phyloP scores from a whole-genome alignment of 2,329 filamentous ascomycete genomes.

The Xylaria sp. region DNA sequence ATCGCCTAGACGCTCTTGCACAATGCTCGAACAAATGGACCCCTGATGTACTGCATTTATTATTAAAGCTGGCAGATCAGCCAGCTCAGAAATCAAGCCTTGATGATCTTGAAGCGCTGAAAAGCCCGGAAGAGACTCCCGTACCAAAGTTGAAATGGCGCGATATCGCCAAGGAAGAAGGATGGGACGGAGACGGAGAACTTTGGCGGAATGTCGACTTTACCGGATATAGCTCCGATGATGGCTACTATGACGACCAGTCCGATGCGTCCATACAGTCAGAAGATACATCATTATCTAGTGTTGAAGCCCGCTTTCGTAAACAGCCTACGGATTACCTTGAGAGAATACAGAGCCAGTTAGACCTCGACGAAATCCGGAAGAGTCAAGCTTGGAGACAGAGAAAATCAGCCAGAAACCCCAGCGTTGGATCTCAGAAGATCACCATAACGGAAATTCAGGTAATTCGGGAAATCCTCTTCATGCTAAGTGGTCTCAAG shows the following conservation, averaged over 20 bases:
- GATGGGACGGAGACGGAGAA: conserved; percentile 72
- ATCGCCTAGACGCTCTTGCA: conserved; percentile 69
- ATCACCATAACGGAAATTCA: conserved; percentile 75
- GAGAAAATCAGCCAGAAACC: conserved; percentile 44
- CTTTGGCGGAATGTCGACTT: conserved; percentile 79
- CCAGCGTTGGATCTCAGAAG: conserved; percentile 52
- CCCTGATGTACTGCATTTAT: conserved; percentile 81
- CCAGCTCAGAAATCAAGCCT: conserved; percentile 77
- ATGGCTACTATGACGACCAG: conserved; percentile 58
- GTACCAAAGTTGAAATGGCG: conserved; percentile 75
- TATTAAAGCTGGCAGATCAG: conserved; percentile 84
- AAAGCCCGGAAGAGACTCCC: conserved; percentile 56
- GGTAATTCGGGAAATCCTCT: conserved; percentile 79
- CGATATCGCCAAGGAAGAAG: conserved; percentile 80
- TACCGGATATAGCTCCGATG: conserved; percentile 72
- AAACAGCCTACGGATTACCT: conserved; percentile 52
- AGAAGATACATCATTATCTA: conserved; percentile 53
- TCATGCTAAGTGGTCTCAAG: conserved; percentile 84
- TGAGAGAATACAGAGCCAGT: conserved; percentile 50
- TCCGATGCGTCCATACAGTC: conserved; percentile 52
- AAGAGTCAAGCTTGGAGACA: conserved; percentile 61
- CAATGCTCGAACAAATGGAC: conserved; percentile 69
- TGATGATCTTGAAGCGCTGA: conserved; percentile 68
- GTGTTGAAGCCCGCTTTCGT: conserved; percentile 46
- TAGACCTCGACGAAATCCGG: conserved; percentile 53